Base-by-base conservation (phyloP, 2,329 filamentous ascomycete genomes). In the Alternaria dauci region DNA sequence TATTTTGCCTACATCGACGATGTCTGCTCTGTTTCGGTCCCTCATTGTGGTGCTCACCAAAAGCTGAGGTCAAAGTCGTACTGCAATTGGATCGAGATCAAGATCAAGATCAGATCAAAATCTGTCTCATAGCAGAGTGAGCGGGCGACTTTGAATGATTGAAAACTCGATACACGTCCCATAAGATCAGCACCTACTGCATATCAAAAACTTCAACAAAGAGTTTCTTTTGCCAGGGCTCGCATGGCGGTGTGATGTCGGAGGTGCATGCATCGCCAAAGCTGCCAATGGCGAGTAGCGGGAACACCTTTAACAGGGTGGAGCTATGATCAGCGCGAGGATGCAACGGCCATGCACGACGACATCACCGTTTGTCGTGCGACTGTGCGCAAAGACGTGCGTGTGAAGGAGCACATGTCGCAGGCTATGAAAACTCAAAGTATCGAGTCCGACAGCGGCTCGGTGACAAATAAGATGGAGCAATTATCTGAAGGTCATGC, bases 221-320 rank as follows among this genome's bases (percentile, higher is more conserved):
- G 46, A 38, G 5, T 2, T 36, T 36, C 18, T 23, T 50, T 20
- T 42, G 58, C 30, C 43, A 36, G 54, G 54, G 48, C 56, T 47
- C 20, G 58, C 50, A 52, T 38, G 51, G 53, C 61, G 61, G 61
- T 63, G 54, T 59, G 52, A 36, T 55, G 55, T 23, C 47, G 39
- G 25, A 43, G 46, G 32, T 41, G 25, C 39, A 44, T 32, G 50
- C 23, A 23, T 65, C 63, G 64, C 67, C 58, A 66, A 63, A 61
- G 58, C 61, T 62, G 66, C 69, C 66, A 71, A 69, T 71, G 52
- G 55, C 39, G 34, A 25, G 47, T 30, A 48, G 58, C 65, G 58
- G 63, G 65, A 57, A 58, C 42, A 11, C 12, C 9, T 43, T 53
- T 51, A n/a, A 23, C 25, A 38, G 44, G 36, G 61, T 48, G 60